phyloP scores from a whole-genome alignment of 768 basidiomycete species.

The Mycena albidolilacea region DNA sequence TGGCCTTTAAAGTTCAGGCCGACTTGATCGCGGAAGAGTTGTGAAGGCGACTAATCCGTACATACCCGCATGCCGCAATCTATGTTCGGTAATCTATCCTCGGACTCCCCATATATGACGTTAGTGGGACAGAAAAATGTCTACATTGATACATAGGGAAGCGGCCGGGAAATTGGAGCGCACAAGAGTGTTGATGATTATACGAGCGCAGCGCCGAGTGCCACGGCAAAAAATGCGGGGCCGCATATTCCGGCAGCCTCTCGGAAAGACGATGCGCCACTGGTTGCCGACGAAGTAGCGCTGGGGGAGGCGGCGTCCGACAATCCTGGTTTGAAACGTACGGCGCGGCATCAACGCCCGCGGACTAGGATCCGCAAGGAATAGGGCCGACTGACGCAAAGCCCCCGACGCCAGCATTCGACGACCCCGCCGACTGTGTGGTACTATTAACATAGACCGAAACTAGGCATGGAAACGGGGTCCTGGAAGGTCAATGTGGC shows the following conservation, averaged over 20 bases:
- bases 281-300: not conserved
- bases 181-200: not conserved
- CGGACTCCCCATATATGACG: no score
- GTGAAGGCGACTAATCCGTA: no score
- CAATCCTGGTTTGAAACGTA: not conserved
- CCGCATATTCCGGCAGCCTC: not conserved
- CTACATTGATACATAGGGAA: no score
- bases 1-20: no score
- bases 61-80: no score
- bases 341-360: not conserved
- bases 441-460: conserved; percentile 8
- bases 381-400: not conserved
- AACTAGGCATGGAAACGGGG: not conserved
- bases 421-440: not conserved
- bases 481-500: not conserved
- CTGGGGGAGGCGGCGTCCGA: not conserved
- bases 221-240: not conserved
- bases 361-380: not conserved
- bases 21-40: no score
- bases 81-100: no score
- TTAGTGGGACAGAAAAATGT: no score
- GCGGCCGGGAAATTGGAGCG: no score
- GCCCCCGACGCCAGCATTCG: not conserved
- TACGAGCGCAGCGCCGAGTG: not conserved
- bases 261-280: not conserved